Percentiles rank a stretch among this genome's conserved stretches.
phyloP scores from a whole-genome alignment of 225 moss, liverwort and hornwort genomes.

The Antitrichia curtipendula region DNA sequence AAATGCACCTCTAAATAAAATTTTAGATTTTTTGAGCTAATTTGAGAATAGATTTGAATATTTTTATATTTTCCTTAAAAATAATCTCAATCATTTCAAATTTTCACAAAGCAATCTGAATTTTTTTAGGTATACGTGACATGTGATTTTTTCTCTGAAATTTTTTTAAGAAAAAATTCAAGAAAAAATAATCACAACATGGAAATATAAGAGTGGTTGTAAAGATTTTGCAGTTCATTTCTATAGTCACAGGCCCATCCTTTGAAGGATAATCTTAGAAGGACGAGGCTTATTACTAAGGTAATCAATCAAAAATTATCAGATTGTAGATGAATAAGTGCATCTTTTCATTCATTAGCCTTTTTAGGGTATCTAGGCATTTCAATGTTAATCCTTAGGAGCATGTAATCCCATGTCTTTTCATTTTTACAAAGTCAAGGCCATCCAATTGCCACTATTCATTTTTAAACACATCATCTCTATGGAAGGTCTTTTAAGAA shows the following conservation, averaged over 20 bases:
- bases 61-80: fast-evolving
- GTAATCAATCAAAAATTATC: not conserved
- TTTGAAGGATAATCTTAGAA: not conserved
- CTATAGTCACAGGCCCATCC: not conserved
- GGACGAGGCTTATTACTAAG: not conserved
- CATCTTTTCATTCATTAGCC: not conserved
- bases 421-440: fast-evolving
- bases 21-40: not conserved
- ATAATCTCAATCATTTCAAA: not conserved
- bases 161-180: not conserved
- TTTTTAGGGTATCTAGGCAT: not conserved
- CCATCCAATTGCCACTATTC: not conserved
- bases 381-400: not conserved
- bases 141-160: not conserved
- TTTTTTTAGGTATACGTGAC: not conserved
- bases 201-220: not conserved
- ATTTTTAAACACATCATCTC: not conserved
- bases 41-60: not conserved
- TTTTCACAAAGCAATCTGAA: not conserved
- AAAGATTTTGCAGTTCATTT: not conserved
- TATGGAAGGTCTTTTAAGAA: not conserved
- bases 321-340: not conserved
- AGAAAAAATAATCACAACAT: not conserved
- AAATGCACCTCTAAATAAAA: not conserved
- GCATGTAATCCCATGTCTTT: not conserved